Conservation (phyloP, 2,329 filamentous ascomycete species). For the Rhynchosporium agropyri region DNA sequence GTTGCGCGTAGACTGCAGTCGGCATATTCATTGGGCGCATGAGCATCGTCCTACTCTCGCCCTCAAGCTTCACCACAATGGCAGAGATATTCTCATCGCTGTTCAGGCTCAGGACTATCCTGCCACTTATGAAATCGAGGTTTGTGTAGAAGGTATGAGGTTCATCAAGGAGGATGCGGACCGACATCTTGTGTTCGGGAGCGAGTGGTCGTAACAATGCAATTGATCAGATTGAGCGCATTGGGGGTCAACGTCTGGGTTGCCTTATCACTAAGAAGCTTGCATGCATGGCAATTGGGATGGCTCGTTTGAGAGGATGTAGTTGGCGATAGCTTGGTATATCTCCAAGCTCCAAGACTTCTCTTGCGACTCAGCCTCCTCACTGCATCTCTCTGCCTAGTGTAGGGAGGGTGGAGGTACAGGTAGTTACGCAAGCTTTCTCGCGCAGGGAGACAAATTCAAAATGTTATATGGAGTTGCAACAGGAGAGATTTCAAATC, state of each 20-base stretch:
- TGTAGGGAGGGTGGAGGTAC: not conserved
- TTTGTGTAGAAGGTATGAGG: conserved; percentile 77
- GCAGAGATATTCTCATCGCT: conserved; percentile 72
- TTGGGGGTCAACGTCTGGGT: not conserved
- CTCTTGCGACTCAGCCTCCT: conserved; percentile 27
- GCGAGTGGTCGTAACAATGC: not conserved
- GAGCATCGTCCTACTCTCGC: conserved; percentile 69
- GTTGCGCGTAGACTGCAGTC: conserved; percentile 23
- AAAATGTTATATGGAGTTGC: not conserved
- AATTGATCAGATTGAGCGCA: conserved; percentile 10
- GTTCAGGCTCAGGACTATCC: conserved; percentile 57
- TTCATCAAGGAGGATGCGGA: conserved; percentile 67
- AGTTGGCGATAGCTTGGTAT: not conserved
- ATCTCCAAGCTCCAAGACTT: not conserved
- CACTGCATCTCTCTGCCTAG: conserved; percentile 17
- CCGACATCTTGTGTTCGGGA: conserved; percentile 56
- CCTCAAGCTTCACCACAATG: conserved; percentile 81
- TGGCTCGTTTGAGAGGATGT: not conserved
- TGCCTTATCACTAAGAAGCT: not conserved
- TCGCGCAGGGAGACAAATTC: conserved; percentile 4
- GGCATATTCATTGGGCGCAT: conserved; percentile 32
- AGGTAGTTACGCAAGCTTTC: conserved; percentile 22
- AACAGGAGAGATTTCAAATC: not conserved
- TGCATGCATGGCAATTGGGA: not conserved
- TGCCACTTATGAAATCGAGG: conserved; percentile 71